Evolutionary conservation across 2,329 filamentous ascomycete genomes (phyloP), one percentile per base, ranked within the genome.

Genomic region (Plenodomus lindquistii): DNA sequence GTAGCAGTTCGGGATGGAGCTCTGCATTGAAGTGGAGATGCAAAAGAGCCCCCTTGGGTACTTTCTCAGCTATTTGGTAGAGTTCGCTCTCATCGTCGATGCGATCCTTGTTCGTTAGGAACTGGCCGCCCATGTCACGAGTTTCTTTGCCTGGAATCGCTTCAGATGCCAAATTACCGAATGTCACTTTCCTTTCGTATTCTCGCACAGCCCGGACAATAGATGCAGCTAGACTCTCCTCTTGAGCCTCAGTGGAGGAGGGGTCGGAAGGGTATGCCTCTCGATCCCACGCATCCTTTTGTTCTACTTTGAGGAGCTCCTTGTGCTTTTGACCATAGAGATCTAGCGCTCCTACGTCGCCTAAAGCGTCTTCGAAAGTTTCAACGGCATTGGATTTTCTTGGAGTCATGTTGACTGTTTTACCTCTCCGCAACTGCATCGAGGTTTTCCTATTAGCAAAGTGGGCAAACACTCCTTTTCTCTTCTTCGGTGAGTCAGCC

Each of bases 11-110:
- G 9, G 87, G 85, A 13, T 77, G 74, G 4, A 91, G 74, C 51
- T 87, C 88, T n/a, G 87, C 81, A 66, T 91, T 91, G 76, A 89
- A 91, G 68, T 91, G 88, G 19, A 90, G 81, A 67, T 91, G 88
- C 19, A 91, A 75, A 64, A 91, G 85, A 0, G 81, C 81, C 2
- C 87, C 88, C 69, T 91, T 91, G 36, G 88, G 88, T 76, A 88
- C 81, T 47, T 69, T 64, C 24, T 73, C 74, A 5, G 84, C 81
- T 20, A 87, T 78, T 21, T 75, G 57, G 57, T 85, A 83, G 13
- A 91, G 63, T 37, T 74, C 69, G 8, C 86, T 88, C 39, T 77
- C 43, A 31, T 79, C 69, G 37, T 75, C 69, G 40, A 79, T 77
- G 1, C 72, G 67, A 3, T 64, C 54, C 50, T 73, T 73, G 59